Evolutionary conservation across 2,329 filamentous ascomycete genomes (phyloP).

Genomic region (Alternaria sp.): DNA sequence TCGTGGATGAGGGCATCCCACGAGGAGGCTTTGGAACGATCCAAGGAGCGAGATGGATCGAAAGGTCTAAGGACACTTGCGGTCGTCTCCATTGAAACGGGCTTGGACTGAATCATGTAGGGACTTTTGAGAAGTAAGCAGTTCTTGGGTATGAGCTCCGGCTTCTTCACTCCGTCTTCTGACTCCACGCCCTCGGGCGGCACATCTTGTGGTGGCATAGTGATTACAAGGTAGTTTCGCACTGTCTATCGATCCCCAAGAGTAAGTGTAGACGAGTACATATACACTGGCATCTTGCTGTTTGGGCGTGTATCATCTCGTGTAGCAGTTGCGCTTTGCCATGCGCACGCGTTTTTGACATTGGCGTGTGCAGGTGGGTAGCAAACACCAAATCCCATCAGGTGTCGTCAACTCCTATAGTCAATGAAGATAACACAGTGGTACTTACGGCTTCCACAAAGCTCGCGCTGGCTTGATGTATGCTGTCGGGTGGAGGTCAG

Average conservation of each 20-base stretch:
- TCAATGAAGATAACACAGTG: neutral
- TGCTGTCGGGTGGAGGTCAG: neutral
- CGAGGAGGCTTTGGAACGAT: too few relatives aligned
- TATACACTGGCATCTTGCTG: neutral
- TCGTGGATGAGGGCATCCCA: too few relatives aligned
- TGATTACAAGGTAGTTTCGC: neutral
- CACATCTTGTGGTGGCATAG: neutral
- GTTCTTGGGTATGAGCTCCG: neutral
- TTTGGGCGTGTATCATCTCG: neutral
- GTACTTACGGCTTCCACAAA: rapidly evolving
- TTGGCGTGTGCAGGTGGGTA: neutral
- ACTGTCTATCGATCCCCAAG: neutral
- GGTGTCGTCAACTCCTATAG: neutral
- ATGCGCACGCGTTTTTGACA: neutral
- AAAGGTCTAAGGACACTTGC: too few relatives aligned
- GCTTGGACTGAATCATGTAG: too few relatives aligned
- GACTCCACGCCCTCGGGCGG: too few relatives aligned
- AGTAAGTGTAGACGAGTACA: neutral
- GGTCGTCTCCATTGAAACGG: too few relatives aligned
- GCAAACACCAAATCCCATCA: neutral
- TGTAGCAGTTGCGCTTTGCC: neutral
- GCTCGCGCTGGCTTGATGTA: neutral
- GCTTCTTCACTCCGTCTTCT: too few relatives aligned
- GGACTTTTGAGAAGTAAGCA: neutral
- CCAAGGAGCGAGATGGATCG: too few relatives aligned